Conservation (phyloP, 208 protist species). For the Angomonas desouzai region DNA sequence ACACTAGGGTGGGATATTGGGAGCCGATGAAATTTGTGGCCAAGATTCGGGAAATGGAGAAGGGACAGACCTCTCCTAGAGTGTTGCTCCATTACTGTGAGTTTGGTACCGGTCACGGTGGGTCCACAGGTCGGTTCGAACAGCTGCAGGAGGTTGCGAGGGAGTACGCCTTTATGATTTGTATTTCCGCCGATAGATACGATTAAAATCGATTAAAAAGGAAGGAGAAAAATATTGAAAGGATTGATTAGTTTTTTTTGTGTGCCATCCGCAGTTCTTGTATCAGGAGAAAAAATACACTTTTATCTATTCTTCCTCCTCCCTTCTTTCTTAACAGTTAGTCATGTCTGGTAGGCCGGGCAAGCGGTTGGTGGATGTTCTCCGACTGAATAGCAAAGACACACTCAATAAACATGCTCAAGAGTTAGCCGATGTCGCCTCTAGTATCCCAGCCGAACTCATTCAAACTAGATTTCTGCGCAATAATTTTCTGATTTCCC, state of each 20-base stretch:
- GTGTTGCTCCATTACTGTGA: constrained; percentile 53
- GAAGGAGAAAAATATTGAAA: neutral
- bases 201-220: neutral
- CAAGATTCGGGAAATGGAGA: constrained; percentile 23
- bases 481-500: constrained; percentile 76
- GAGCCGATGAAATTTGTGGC: constrained; percentile 55
- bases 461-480: constrained; percentile 75
- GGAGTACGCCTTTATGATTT: constrained; percentile 60
- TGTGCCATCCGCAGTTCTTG: too few relatives aligned
- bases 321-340: neutral
- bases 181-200: neutral
- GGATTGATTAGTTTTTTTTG: too few relatives aligned
- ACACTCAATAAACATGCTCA: constrained; percentile 53
- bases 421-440: constrained; percentile 40
- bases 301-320: neutral
- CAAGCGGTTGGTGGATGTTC: constrained; percentile 64
- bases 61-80: neutral
- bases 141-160: constrained; percentile 51
- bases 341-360: constrained; percentile 60
- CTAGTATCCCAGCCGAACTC: constrained; percentile 42
- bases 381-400: constrained; percentile 55
- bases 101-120: constrained; percentile 51
- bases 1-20: constrained; percentile 68
- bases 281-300: too few relatives aligned
- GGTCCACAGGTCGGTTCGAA: constrained; percentile 52